A percentile compares a stretch with the other conserved stretches of the same genome.
Evolutionary conservation across 176 grass and related monocot species (phyloP).

Genomic region (Triticum timopheevii): DNA sequence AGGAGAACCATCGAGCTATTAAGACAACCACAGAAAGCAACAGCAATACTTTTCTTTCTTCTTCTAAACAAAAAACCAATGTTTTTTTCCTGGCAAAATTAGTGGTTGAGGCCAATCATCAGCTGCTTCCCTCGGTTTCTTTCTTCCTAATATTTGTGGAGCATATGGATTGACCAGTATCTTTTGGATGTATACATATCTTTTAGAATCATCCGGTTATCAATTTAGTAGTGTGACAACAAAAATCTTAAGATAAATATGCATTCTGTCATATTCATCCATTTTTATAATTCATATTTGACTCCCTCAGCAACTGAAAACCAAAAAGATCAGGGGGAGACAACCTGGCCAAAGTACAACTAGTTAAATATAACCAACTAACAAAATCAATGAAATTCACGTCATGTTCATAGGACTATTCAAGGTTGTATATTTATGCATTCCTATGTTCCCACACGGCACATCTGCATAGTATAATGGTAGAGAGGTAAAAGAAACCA

Average conservation of each 20-base stretch:
- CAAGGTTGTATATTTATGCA: neutral
- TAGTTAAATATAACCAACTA: neutral
- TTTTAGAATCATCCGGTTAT: neutral
- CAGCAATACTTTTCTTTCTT: neutral
- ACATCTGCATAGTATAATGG: neutral
- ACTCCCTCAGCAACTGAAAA: slow-evolving; percentile 17
- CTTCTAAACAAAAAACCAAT: neutral
- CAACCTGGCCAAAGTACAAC: neutral
- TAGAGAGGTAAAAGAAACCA: neutral
- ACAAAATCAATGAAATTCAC: neutral
- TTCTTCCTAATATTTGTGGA: neutral
- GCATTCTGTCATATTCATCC: slow-evolving; percentile 6
- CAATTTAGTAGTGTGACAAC: neutral
- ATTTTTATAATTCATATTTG: neutral
- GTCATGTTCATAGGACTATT: neutral
- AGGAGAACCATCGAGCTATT: neutral
- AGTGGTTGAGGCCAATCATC: slow-evolving; percentile 28
- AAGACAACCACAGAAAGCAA: neutral
- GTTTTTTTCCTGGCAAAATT: neutral
- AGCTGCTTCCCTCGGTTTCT: slow-evolving; percentile 11
- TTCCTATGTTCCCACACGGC: slow-evolving; percentile 4
- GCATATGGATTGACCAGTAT: slow-evolving; percentile 1
- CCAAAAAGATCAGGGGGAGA: neutral
- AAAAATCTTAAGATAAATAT: neutral
- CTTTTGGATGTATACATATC: neutral